Base-by-base conservation (phyloP, 805 yeast species). In the Candida methanosorbosa region DNA sequence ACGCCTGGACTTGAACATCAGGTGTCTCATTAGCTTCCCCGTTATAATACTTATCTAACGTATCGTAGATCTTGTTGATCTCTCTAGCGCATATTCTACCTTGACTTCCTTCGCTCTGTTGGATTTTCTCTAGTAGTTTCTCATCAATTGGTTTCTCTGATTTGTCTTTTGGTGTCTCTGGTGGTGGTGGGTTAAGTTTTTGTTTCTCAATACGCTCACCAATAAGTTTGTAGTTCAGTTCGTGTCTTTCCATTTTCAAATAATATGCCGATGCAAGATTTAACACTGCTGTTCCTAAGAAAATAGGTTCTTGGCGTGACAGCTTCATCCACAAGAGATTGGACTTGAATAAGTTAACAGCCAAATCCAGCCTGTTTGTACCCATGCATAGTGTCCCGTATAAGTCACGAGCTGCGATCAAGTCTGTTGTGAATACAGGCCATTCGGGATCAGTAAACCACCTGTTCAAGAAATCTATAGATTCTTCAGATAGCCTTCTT, bases 401-500 rank as follows among this genome's bases (percentile, higher is more conserved):
- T 37, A 84, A 49, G 45, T 87, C 95, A 56, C 90, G 67, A 2
- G 85, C 80, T 36, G 78, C 75, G 53, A 87, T 78, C 41, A 81
- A 70, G 46, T 86, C 95, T 38, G 81, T 84, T 25, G 78, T 64
- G 52, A 83, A 87, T 3, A 80, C 81, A 36, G 72, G 78, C 83
- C 84, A 81, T 2, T 75, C 27, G 65, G 71, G 48, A 64, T 16
- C 4, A 3, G 35, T 34, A 6, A 36, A 27, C 56, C 54, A 53
- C 19, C 41, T 42, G 18, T 40, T 40, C 19, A 54, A 30, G 29
- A 48, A 47, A 12, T 44, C 43, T 18, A 37, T 24, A 3, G 47
- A 45, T 4, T 42, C 37, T 4, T 43, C 37, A 1, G 45, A 36
- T 27, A 51, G 39, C 31, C 52, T 35, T 9, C 39, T 39, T 11